Conservation (phyloP, 495 filamentous ascomycete genomes). For the Daldinia childiae region DNA sequence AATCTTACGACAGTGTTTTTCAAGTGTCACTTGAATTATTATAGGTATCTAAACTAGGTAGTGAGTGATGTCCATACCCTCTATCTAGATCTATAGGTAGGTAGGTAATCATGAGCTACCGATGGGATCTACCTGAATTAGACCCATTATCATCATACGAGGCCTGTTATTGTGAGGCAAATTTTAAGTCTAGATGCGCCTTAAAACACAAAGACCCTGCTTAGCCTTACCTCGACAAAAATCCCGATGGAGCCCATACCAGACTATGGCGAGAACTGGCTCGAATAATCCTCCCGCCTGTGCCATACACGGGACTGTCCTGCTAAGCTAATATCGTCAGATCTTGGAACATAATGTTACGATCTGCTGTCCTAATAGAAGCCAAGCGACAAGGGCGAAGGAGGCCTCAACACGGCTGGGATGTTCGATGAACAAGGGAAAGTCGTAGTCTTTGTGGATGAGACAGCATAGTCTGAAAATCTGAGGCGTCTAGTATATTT, state of each 20-base stretch:
- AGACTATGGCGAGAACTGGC: constrained; percentile 6
- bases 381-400: not conserved
- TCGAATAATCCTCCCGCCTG: constrained; percentile 15
- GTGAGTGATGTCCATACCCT: not conserved
- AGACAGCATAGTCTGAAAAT: constrained; percentile 8
- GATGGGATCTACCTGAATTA: not conserved
- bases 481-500: constrained; percentile 4
- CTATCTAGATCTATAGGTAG: not conserved
- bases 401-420: not conserved
- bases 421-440: not conserved
- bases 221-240: constrained; percentile 5
- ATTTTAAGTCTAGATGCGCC: not conserved
- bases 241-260: constrained; percentile 6
- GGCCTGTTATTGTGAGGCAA: not conserved
- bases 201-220: not conserved
- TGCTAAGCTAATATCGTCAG: not conserved
- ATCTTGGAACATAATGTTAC: not conserved
- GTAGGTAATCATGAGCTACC: not conserved
- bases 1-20: not conserved
- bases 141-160: not conserved
- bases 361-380: not conserved
- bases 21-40: not conserved
- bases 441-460: constrained; percentile 9
- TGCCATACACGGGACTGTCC: constrained; percentile 10
- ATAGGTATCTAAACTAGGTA: not conserved